These are phyloP conservation scores for Phaeosphaeria sp. DNA, from an alignment of 2,329 filamentous ascomycete species.

Conservation along the genomic window DNA sequence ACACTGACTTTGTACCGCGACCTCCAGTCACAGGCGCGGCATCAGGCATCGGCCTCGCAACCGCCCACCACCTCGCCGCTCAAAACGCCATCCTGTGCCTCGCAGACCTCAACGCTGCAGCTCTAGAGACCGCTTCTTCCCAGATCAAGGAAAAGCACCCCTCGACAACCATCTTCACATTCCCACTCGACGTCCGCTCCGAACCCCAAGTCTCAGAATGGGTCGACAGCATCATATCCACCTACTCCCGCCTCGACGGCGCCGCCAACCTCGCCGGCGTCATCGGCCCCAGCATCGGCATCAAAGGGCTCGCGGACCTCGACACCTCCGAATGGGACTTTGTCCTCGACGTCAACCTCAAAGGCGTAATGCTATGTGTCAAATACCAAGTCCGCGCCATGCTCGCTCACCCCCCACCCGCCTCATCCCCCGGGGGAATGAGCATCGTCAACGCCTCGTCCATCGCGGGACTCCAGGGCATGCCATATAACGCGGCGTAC, in stretches of 20 bases:
- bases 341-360: conserved; percentile 47
- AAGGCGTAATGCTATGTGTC: conserved; percentile 47
- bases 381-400: conserved; percentile 50
- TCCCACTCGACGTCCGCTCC: conserved; percentile 57
- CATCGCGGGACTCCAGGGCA: conserved; percentile 38
- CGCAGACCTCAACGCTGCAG: conserved; percentile 27
- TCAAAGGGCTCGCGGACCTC: conserved; percentile 30
- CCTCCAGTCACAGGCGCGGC: conserved; percentile 36
- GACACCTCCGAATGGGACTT: conserved; percentile 48
- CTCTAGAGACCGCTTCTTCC: conserved; percentile 18
- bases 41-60: conserved; percentile 37
- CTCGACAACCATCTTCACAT: conserved; percentile 34
- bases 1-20: too few relatives aligned
- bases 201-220: conserved; percentile 58
- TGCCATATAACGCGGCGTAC: conserved; percentile 42
- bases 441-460: background rate
- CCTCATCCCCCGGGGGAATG: conserved; percentile 30
- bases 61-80: conserved; percentile 26
- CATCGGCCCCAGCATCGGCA: conserved; percentile 35
- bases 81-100: conserved; percentile 35
- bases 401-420: conserved; percentile 31
- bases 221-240: conserved; percentile 47
- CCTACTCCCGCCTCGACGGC: conserved; percentile 51
- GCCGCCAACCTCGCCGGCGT: conserved; percentile 56
- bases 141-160: conserved; percentile 18